These are phyloP conservation scores for Lanmaoa rubissima DNA, from an alignment of 768 basidiomycete species.

Conservation along the genomic window DNA sequence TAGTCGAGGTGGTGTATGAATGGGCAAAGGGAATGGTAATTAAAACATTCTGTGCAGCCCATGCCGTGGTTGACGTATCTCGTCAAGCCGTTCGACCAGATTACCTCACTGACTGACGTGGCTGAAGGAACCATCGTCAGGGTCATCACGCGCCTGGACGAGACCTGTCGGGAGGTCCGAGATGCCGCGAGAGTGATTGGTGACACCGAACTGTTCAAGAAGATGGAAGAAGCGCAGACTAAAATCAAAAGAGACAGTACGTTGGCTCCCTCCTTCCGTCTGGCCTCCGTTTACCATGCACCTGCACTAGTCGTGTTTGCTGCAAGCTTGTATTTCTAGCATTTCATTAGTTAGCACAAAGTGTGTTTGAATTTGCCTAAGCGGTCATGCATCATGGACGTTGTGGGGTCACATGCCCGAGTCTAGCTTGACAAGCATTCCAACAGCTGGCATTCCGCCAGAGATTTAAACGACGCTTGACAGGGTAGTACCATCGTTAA, in stretches of 20 bases:
- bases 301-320: constrained; percentile 70
- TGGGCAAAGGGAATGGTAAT: constrained; percentile 98
- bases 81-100: constrained; percentile 89
- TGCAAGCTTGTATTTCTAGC: constrained; percentile 81
- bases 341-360: not conserved
- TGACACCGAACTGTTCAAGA: constrained; percentile 92
- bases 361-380: not conserved
- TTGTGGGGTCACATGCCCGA: constrained; percentile 12
- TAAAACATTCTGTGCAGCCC: constrained; percentile 17
- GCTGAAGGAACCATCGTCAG: constrained; percentile 97
- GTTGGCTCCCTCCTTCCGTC: constrained; percentile 33
- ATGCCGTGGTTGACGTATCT: not conserved
- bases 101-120: constrained; percentile 88
- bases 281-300: constrained; percentile 5
- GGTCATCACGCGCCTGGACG: constrained; percentile 92
- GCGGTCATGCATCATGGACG: not conserved
- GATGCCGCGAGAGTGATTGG: constrained; percentile 98
- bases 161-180: constrained; percentile 94
- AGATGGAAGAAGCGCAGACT: constrained; percentile 94
- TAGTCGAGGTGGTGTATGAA: constrained; percentile 96
- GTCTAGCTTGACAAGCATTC: constrained; percentile 17
- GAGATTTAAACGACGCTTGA: constrained; percentile 15
- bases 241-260: constrained; percentile 95
- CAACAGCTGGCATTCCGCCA: constrained; percentile 7
- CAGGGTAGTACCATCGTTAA: not conserved